Conservation (phyloP, 2,329 filamentous ascomycete genomes). For the Colletotrichum spinosum region DNA sequence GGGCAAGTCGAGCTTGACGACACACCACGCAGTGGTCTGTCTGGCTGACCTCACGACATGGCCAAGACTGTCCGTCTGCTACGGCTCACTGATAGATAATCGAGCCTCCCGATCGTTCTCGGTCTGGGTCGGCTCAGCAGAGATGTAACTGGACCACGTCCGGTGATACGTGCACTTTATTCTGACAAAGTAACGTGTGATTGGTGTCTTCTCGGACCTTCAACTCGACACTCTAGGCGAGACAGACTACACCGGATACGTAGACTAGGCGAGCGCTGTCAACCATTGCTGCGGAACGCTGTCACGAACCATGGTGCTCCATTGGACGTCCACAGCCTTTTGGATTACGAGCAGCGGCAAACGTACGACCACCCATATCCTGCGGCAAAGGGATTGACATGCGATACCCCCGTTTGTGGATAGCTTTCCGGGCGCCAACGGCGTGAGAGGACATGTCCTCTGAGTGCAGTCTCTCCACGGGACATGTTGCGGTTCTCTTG, state of each 20-base stretch:
- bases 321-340: background rate
- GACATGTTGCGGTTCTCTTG: conserved; percentile 23
- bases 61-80: no score
- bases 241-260: conserved; percentile 5
- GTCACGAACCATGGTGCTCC: conserved; percentile 6
- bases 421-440: conserved; percentile 15
- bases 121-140: background rate
- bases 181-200: background rate
- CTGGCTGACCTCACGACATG: background rate
- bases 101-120: conserved; percentile 4
- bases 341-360: conserved; percentile 11
- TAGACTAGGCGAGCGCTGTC: background rate
- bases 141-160: background rate
- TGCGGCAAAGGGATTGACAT: conserved; percentile 27
- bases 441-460: conserved; percentile 22
- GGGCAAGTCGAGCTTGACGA: conserved; percentile 28
- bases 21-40: background rate
- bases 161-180: conserved; percentile 10
- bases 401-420: conserved; percentile 29
- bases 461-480: conserved; percentile 3
- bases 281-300: background rate
- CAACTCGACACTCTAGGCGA: background rate
- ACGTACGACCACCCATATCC: background rate
- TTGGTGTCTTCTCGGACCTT: conserved; percentile 21
- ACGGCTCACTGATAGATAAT: conserved; percentile 5